A percentile compares a stretch with the other conserved stretches of the same genome.
phyloP scores from a whole-genome alignment of 805 yeast species.

The Teunomyces pallodes region DNA sequence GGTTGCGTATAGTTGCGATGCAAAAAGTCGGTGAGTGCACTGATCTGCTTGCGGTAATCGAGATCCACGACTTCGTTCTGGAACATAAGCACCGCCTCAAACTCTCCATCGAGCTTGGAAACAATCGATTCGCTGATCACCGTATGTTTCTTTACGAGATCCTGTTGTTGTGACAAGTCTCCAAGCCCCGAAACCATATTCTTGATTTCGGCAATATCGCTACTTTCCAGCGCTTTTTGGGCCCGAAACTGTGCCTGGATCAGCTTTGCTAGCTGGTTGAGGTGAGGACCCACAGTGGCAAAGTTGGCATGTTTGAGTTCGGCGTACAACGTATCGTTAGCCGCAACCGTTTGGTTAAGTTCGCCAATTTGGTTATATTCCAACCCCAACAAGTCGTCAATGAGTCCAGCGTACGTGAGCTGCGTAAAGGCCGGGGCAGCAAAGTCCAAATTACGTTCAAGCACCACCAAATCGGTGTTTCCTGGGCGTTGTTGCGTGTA shows the following conservation, averaged over 20 bases:
- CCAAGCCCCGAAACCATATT: constrained; percentile 69
- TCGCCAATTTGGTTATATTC: constrained; percentile 19
- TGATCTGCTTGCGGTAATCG: constrained; percentile 34
- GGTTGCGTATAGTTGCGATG: constrained; percentile 31
- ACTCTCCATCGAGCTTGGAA: constrained; percentile 38
- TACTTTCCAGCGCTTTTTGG: constrained; percentile 34
- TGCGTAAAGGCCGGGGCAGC: constrained; percentile 72
- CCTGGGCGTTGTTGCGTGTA: constrained; percentile 35
- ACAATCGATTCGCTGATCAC: constrained; percentile 65
- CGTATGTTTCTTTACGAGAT: constrained; percentile 69
- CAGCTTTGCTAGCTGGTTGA: constrained; percentile 68
- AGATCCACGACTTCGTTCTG: constrained; percentile 66
- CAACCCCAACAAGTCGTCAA: constrained; percentile 67
- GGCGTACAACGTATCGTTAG: constrained; percentile 53
- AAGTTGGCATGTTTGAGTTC: constrained; percentile 65
- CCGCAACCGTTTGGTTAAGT: constrained; percentile 61
- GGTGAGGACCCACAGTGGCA: constrained; percentile 69
- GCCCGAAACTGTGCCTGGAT: constrained; percentile 67
- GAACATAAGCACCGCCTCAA: constrained; percentile 51
- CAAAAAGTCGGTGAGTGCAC: constrained; percentile 37
- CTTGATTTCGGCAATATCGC: constrained; percentile 45
- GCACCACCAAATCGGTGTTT: constrained; percentile 68
- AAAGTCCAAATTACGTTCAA: constrained; percentile 77
- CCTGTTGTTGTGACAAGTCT: constrained; percentile 64
- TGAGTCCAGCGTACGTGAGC: constrained; percentile 75